Evolutionary conservation across 2,329 filamentous ascomycete genomes (phyloP).

Genomic region (Pseudogymnoascus sp.): DNA sequence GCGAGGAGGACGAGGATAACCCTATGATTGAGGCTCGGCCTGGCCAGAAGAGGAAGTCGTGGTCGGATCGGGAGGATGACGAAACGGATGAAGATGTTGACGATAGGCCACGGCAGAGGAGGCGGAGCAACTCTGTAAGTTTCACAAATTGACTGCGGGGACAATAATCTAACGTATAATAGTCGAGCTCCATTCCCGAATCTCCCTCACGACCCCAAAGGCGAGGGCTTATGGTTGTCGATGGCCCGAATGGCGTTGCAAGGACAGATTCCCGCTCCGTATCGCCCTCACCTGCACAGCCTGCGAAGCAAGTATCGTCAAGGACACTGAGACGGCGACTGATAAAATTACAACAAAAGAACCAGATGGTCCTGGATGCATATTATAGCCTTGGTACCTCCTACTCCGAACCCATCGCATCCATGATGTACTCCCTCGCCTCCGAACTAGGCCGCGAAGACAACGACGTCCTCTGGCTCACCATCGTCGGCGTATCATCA

Average conservation of each 20-base stretch:
- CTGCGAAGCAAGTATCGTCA: conserved; percentile 57
- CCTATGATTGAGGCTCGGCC: conserved; percentile 41
- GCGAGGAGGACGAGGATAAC: conserved; percentile 43
- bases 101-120: conserved; percentile 66
- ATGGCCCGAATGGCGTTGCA: conserved; percentile 37
- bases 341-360: conserved; percentile 63
- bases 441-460: conserved; percentile 94
- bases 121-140: conserved; percentile 79
- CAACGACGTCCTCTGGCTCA: conserved; percentile 90
- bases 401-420: conserved; percentile 90
- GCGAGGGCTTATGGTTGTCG: conserved; percentile 49
- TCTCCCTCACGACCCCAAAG: conserved; percentile 54
- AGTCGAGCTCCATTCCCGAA: conserved; percentile 58
- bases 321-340: conserved; percentile 64
- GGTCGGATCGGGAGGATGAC: conserved; percentile 61
- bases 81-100: conserved; percentile 60
- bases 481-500: conserved; percentile 90
- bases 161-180: conserved; percentile 16
- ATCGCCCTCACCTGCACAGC: conserved; percentile 48
- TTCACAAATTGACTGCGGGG: not conserved
- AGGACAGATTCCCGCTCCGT: conserved; percentile 32
- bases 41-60: conserved; percentile 72
- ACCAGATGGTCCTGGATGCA: conserved; percentile 64
- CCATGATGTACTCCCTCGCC: conserved; percentile 87
- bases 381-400: conserved; percentile 86